Base-by-base conservation (phyloP, 148 eudicot species). In the Chenopodium quinoa region DNA sequence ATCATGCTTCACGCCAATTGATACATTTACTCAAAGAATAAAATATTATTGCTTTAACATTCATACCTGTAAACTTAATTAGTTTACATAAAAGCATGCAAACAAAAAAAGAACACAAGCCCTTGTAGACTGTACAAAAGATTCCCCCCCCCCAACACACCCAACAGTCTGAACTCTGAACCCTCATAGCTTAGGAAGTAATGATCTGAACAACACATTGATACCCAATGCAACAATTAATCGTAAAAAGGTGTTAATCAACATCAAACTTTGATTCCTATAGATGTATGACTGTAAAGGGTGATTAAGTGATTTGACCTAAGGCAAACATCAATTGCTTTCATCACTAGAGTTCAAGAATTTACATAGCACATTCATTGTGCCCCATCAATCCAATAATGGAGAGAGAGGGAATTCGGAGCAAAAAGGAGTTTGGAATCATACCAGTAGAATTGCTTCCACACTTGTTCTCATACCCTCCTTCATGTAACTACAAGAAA, bases 391-490 rank as follows among this genome's bases (percentile, higher is more conserved):
- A 40, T 40, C 44, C 44, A 40, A 40, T 5, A 40, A 40, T 40
- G 44, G 7, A 40, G 44, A 40, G 44, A 40, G 44, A 3, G 13
- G 12, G 68, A 63, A 8, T 31, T 64, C 7, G 29, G 37, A 23
- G 29, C 47, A 16, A 23, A 13, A 0, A 14, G 0, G 62, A 54
- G 63, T 69, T 63, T 20, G 31, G 71, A 25, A 71, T 19, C 83
- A 68, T 85, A 91, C 97, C 92, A 93, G 76, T 76, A 93, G 75
- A 78, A 93, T 90, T 52, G 86, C 97, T 83, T 91, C 94, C 32
- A 91, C 97, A 77, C 89, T 91, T 71, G 84, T 91, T 88, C 94
- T 87, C 93, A 88, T 90, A 75, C 94, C 97, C 48, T 90, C 90
- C 79, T 90, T 88, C 90, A 78, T 63, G 75, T 93, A 91, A 75